Evolutionary conservation across 257 asterid genomes (phyloP).

Genomic region (Solanum okadae): DNA sequence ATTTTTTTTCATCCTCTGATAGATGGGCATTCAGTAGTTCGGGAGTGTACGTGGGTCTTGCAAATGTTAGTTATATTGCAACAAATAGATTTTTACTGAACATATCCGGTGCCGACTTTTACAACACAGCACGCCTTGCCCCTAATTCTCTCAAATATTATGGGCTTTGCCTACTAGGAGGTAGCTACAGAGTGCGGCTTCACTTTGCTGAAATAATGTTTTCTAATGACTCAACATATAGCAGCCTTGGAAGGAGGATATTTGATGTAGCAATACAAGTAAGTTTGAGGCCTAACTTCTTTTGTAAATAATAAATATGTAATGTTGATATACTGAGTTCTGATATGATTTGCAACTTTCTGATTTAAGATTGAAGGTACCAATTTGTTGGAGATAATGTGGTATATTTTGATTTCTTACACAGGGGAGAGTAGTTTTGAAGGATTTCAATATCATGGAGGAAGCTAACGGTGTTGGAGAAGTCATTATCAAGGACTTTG

Average conservation of each 20-base stretch:
- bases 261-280: conserved; percentile 91
- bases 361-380: not conserved
- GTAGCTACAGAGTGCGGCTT: conserved; percentile 85
- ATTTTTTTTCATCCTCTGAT: conserved; percentile 25
- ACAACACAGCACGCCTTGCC: conserved; percentile 62
- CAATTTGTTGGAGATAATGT: not conserved
- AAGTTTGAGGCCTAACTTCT: conserved; percentile 8
- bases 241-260: conserved; percentile 71
- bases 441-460: conserved; percentile 49
- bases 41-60: conserved; percentile 31
- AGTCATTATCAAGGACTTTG: conserved; percentile 37
- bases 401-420: not conserved
- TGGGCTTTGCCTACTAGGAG: conserved; percentile 64
- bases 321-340: not conserved
- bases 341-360: not conserved
- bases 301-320: not conserved
- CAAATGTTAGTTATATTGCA: not conserved
- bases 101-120: conserved; percentile 22
- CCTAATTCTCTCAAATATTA: conserved; percentile 68
- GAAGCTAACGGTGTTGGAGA: conserved; percentile 57
- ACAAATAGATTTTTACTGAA: conserved; percentile 16
- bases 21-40: conserved; percentile 82
- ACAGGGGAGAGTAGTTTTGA: conserved; percentile 67
- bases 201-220: conserved; percentile 82
- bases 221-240: conserved; percentile 36